phyloP scores from a whole-genome alignment of 2,329 filamentous ascomycete species.

The Helicocarpus griseus region DNA sequence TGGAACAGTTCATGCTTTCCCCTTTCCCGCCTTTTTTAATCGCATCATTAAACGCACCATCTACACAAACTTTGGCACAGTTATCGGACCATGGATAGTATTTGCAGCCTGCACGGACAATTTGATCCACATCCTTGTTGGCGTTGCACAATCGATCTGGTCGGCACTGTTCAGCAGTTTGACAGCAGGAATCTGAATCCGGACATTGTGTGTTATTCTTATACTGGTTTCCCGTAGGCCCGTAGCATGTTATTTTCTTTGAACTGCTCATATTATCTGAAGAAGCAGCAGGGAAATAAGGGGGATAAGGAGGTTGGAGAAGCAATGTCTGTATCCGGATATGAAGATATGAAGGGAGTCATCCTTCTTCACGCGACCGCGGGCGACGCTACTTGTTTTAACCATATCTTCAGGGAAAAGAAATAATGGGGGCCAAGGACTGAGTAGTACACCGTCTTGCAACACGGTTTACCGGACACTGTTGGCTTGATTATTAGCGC shows the following conservation, averaged over 20 bases:
- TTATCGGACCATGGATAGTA: not conserved
- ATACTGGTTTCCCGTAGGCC: not conserved
- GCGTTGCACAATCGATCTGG: not conserved
- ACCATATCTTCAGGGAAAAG: no score
- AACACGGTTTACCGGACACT: no score
- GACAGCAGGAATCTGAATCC: not conserved
- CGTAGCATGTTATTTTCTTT: not conserved
- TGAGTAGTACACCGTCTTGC: no score
- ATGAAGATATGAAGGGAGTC: no score
- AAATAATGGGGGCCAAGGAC: no score
- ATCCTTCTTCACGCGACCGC: no score
- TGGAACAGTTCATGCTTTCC: not conserved
- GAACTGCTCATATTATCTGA: not conserved
- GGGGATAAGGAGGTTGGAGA: not conserved
- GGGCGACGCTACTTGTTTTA: no score
- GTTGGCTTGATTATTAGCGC: no score
- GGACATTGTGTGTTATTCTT: not conserved
- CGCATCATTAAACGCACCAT: not conserved
- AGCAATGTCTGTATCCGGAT: no score
- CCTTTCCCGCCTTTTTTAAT: not conserved
- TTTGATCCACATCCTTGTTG: not conserved
- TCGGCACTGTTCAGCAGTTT: not conserved
- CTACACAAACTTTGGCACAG: not conserved
- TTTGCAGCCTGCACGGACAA: not conserved
- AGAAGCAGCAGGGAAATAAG: no score